Percentiles rank a stretch among this genome's conserved stretches.
Evolutionary conservation across 2,329 filamentous ascomycete genomes (phyloP).

Genomic region (Venturia pyrina): DNA sequence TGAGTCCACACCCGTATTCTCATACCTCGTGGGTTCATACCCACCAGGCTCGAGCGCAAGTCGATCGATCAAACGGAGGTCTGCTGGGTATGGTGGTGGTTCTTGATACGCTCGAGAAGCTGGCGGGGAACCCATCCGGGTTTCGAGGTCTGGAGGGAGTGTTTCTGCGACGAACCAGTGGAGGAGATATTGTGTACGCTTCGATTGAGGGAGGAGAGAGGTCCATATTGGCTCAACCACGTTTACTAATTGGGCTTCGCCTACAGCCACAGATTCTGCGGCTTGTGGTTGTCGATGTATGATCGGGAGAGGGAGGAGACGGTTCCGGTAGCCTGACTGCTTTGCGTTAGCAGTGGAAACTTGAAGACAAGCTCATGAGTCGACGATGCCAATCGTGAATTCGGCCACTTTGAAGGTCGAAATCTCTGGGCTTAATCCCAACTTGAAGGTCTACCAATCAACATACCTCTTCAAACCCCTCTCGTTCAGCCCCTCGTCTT

Average conservation of each 20-base stretch:
- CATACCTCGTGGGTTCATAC: slow-evolving; percentile 36
- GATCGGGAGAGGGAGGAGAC: slow-evolving; percentile 36
- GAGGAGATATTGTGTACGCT: slow-evolving; percentile 31
- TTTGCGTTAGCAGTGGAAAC: neutral
- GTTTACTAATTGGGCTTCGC: slow-evolving; percentile 20
- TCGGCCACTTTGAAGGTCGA: no score
- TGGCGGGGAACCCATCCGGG: slow-evolving; percentile 13
- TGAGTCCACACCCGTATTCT: slow-evolving; percentile 38
- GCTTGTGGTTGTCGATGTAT: slow-evolving; percentile 34
- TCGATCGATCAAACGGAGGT: slow-evolving; percentile 28
- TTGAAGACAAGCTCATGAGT: neutral
- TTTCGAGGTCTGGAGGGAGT: slow-evolving; percentile 29
- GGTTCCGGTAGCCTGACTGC: slow-evolving; percentile 38
- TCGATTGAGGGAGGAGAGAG: slow-evolving; percentile 31
- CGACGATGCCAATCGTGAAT: neutral
- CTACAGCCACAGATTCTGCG: slow-evolving; percentile 18
- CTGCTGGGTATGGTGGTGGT: slow-evolving; percentile 27
- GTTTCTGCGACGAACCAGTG: slow-evolving; percentile 41
- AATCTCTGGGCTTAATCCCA: no score
- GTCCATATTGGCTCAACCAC: slow-evolving; percentile 37
- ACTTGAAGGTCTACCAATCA: neutral
- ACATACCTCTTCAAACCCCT: slow-evolving; percentile 39
- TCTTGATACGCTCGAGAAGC: slow-evolving; percentile 22
- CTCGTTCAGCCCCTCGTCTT: slow-evolving; percentile 33
- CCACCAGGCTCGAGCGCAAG: slow-evolving; percentile 28